phyloP scores from a whole-genome alignment of 2,329 filamentous ascomycete genomes.

The Xylariaceae sp. region DNA sequence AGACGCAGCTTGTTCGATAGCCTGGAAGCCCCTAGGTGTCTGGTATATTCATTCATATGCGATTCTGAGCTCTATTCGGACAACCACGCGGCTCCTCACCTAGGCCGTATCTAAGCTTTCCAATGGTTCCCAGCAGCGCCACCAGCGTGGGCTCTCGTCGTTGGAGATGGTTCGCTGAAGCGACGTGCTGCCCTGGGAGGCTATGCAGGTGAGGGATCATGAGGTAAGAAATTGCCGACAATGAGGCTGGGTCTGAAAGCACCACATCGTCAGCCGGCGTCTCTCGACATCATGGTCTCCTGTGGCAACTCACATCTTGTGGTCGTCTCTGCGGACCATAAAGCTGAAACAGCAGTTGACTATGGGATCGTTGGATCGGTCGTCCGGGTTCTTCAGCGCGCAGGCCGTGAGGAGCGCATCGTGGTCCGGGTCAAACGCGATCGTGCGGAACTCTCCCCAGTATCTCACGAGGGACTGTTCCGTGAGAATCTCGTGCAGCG shows the following conservation, averaged over 20 bases:
- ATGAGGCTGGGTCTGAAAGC: constrained; percentile 74
- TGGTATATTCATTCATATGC: no score
- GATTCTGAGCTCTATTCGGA: no score
- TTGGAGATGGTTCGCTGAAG: no score
- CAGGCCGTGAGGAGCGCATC: constrained; percentile 95
- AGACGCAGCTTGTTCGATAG: no score
- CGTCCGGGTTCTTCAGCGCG: constrained; percentile 73
- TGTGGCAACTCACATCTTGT: constrained; percentile 72
- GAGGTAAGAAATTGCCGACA: constrained; percentile 92
- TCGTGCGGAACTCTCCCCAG: constrained; percentile 98
- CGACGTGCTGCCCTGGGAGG: no score
- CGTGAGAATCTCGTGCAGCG: constrained; percentile 89
- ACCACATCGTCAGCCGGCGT: constrained; percentile 24
- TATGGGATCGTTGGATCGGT: constrained; percentile 60
- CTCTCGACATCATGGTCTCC: background rate
- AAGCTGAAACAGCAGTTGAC: constrained; percentile 97
- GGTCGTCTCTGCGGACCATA: constrained; percentile 86
- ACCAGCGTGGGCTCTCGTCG: no score
- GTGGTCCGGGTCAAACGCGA: constrained; percentile 89
- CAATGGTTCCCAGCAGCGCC: no score
- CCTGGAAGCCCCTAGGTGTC: no score
- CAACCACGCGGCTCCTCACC: no score
- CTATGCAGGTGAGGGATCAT: constrained; percentile 53
- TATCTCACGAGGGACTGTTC: constrained; percentile 94
- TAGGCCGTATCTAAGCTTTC: no score